These are phyloP conservation scores for Pythium vanterpoolii DNA, from an alignment of 352 stramenopile genomes.

Conservation along the genomic window DNA sequence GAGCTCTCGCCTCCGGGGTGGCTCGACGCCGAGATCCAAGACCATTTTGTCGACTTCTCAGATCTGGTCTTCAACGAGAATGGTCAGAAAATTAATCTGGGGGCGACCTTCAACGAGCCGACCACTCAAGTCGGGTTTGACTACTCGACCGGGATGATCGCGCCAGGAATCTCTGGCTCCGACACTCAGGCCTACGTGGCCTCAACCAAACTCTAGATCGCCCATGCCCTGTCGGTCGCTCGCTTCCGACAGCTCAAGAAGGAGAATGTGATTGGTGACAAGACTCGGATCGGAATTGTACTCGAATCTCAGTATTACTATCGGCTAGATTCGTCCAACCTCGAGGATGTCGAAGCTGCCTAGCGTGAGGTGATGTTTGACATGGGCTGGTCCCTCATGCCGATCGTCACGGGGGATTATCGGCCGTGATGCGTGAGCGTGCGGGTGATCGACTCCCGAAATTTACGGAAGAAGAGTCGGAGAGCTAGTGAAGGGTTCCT, in stretches of 20 bases:
- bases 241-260: slow-evolving; percentile 81
- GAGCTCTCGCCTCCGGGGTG: slow-evolving; percentile 67
- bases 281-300: slow-evolving; percentile 90
- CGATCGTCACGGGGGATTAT: slow-evolving; percentile 90
- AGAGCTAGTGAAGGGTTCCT: slow-evolving; percentile 76
- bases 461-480: slow-evolving; percentile 83
- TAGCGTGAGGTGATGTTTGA: slow-evolving; percentile 87
- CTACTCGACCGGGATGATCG: slow-evolving; percentile 74
- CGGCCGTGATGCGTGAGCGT: slow-evolving; percentile 82
- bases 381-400: slow-evolving; percentile 91
- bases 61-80: slow-evolving; percentile 89
- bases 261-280: slow-evolving; percentile 26
- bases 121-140: slow-evolving; percentile 84
- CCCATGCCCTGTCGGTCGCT: slow-evolving; percentile 84
- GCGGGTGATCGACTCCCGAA: slow-evolving; percentile 71
- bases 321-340: slow-evolving; percentile 64
- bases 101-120: slow-evolving; percentile 96
- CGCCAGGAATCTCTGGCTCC: slow-evolving; percentile 30
- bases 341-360: slow-evolving; percentile 52
- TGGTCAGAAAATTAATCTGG: slow-evolving; percentile 89
- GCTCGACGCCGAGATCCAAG: slow-evolving; percentile 51
- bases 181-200: slow-evolving; percentile 46
- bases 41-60: slow-evolving; percentile 87
- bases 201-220: slow-evolving; percentile 89
- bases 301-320: slow-evolving; percentile 81